A percentile compares a stretch with the other conserved stretches of the same genome.
Evolutionary conservation across 2,329 filamentous ascomycete species (phyloP).

Genomic region (Pseudocercospora fuligena): DNA sequence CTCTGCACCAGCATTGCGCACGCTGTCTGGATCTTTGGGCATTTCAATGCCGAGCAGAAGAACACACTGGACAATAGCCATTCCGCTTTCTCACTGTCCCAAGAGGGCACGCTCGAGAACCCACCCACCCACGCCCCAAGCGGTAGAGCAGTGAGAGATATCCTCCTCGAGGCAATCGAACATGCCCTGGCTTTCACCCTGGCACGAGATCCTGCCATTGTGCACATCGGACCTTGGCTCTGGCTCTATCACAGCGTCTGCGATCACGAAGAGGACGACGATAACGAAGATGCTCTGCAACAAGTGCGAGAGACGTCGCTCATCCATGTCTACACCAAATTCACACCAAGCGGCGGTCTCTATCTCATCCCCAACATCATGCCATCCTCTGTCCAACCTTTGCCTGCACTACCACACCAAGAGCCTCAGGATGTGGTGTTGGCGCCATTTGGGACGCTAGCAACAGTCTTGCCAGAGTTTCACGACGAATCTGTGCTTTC

Average conservation of each 20-base stretch:
- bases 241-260: conserved; percentile 23
- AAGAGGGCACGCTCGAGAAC: conserved; percentile 11
- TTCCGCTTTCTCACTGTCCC: conserved; percentile 1
- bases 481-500: conserved; percentile 3
- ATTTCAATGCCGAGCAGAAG: conserved; percentile 10
- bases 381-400: conserved; percentile 13
- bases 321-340: conserved; percentile 24
- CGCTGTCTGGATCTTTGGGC: conserved; percentile 27
- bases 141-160: conserved; percentile 19
- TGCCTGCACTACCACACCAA: not conserved
- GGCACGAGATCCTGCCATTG: conserved; percentile 16
- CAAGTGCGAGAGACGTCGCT: conserved; percentile 7
- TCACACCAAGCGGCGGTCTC: conserved; percentile 19
- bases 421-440: conserved; percentile 14
- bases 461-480: conserved; percentile 3
- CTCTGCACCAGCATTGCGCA: conserved; percentile 23
- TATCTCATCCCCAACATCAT: conserved; percentile 25
- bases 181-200: conserved; percentile 25
- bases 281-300: not conserved
- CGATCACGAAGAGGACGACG: conserved; percentile 6
- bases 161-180: conserved; percentile 34
- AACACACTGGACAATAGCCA: not conserved
- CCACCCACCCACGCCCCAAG: conserved; percentile 2
- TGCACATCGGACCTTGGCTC: conserved; percentile 30
- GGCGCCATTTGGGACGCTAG: conserved; percentile 25